A percentile compares a stretch with the other conserved stretches of the same genome.
These are phyloP conservation scores for Fusarium foetens DNA, from an alignment of 2,329 filamentous ascomycete species.

Conservation along the genomic window DNA sequence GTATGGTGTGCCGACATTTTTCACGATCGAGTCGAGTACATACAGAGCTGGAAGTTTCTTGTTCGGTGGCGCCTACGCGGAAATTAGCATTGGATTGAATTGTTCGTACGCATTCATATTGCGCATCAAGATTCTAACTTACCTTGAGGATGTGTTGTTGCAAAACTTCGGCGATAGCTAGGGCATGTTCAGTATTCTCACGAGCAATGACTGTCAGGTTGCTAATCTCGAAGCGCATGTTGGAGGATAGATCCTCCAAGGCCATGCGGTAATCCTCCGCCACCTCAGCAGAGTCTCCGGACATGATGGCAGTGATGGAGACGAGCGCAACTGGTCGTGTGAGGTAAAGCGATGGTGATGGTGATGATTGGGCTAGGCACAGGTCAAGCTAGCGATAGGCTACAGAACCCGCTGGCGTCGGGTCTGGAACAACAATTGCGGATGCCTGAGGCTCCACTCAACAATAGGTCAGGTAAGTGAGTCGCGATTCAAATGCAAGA, in stretches of 20 bases:
- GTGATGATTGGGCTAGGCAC: constrained; percentile 20
- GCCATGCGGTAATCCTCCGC: constrained; percentile 95
- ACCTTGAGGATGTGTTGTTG: constrained; percentile 96
- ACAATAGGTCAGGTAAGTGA: not conserved
- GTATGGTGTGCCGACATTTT: constrained; percentile 98
- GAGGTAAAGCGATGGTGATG: constrained; percentile 13
- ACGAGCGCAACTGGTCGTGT: constrained; percentile 23
- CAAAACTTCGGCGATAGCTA: constrained; percentile 89
- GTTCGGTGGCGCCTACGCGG: constrained; percentile 78
- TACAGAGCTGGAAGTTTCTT: constrained; percentile 97
- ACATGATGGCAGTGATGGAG: constrained; percentile 52
- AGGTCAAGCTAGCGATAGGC: constrained; percentile 19
- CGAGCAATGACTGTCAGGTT: constrained; percentile 97
- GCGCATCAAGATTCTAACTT: constrained; percentile 55
- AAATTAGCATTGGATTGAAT: constrained; percentile 50
- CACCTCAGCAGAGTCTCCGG: constrained; percentile 78
- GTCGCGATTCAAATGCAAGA: constrained; percentile 1
- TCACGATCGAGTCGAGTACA: constrained; percentile 97
- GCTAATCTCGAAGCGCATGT: constrained; percentile 95
- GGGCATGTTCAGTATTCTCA: constrained; percentile 95
- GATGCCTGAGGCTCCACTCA: constrained; percentile 27
- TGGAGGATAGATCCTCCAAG: constrained; percentile 88
- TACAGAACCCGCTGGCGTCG: not conserved
- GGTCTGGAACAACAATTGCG: not conserved
- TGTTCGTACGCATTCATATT: not conserved